Base-by-base conservation (phyloP, 768 basidiomycete genomes). In the Tulasnella sp. region DNA sequence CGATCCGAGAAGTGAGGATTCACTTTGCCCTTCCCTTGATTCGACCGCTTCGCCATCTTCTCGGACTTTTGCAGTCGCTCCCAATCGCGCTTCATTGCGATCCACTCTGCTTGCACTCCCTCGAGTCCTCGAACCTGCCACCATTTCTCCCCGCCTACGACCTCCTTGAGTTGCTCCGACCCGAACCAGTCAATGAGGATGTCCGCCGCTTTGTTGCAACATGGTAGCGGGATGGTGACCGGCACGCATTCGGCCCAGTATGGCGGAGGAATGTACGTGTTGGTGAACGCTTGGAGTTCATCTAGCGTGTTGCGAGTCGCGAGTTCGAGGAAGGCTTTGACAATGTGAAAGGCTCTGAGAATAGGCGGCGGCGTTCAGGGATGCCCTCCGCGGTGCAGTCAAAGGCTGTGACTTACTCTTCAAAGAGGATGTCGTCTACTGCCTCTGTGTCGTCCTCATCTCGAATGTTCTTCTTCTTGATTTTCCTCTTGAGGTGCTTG, bases 61-160 rank as follows among this genome's bases (percentile, higher is more conserved):
- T 46, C 61, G 40, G 70, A 40, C 78, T 81, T 42, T 76, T 76
- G 70, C 79, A 80, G 73, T 80, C 57, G 79, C 72, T 80, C 82
- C 81, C 83, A 84, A 55, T 85, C 84, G 78, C 83, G 82, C 82
- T 86, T 86, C 82, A 83, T 85, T 15, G 83, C 84, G 26, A 85
- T 84, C 85, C 85, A 85, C 74, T 85, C 84, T 5, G 85, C 89
- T 79, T 93, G 91, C 90, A 95, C 84, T 0, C 95, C 96, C 73
- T 88, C 85, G 70, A 95, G 83, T 26, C 92, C 91, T 67, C 96
- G 90, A 42, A 96, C 94, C 84, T 98, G 96, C 97, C 97, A 99
- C 96, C 97, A 99, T 83, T 96, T 96, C 9, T 90, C 89, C 1
- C 97, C 97, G 15, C 97, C 97, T 5, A 96, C 91, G 42, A 95